Evolutionary conservation across 495 filamentous ascomycete species (phyloP), one percentile per base, ranked within the genome.

Genomic region (Parachaetomium inaequale): DNA sequence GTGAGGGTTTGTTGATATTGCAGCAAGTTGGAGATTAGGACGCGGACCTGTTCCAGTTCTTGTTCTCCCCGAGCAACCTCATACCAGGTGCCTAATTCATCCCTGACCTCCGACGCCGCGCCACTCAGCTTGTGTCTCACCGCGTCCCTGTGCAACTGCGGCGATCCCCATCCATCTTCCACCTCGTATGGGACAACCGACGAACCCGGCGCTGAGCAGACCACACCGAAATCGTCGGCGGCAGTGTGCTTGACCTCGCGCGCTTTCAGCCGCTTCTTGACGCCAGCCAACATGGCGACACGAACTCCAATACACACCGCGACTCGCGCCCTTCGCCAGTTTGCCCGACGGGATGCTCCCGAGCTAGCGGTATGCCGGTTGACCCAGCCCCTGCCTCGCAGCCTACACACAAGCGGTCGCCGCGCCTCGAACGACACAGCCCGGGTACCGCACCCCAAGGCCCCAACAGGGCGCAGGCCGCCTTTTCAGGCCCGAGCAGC

Each of bases 401-500:
- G 32, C 32, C 26, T 63, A n/a, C 59, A 62, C 56, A 61, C 29
- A 3, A 62, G n/a, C 21, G 21, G 34, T 1, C 34, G 25, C 5
- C 50, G 55, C 46, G 36, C 58, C 19, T 54, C 50, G 25, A 42
- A 21, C 32, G 52, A 34, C 12, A 15, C 54, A 19, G 1, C 17
- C 0, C 15, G 12, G 7, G 42, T 19, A 7, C 29, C 21, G 25
- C 46, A 43, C 14, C 26, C 49, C 17, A 32, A 17, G 21, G 14
- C 28, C 12, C 28, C 59, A 23, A 50, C 26, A 4, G 29, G 10
- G 19, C 29, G 47, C 15, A 32, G 15, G 40, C 54, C 62, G 31
- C 36, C 23, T 3, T 23, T 31, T 1, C 58, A 21, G 21, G 65
- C 65, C 34, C 63, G 67, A 11, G 54, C 60, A 7, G 66, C 69